These are phyloP conservation scores for Wickerhamiella spandovensis DNA, from an alignment of 805 yeast genomes.

Conservation along the genomic window DNA sequence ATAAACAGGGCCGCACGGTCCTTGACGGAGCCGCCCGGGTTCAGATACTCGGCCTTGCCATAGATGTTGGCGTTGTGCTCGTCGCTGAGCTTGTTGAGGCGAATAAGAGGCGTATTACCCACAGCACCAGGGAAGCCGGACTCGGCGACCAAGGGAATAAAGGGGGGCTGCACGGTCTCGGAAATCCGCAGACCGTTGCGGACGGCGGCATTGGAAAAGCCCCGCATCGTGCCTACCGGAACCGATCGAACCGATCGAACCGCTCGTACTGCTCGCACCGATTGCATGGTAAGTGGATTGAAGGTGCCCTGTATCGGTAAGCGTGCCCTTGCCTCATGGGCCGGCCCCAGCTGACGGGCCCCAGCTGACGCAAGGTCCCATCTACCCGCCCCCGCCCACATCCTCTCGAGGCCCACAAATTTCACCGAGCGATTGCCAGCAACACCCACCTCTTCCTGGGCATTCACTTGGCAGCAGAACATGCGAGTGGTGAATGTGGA, in stretches of 20 bases:
- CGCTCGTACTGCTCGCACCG: not conserved
- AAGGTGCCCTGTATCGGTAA: too few species aligned
- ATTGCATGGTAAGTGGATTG: not conserved
- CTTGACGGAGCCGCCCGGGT: slow-evolving; percentile 88
- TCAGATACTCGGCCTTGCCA: slow-evolving; percentile 86
- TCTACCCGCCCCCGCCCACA: too few species aligned
- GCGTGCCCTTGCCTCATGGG: too few species aligned
- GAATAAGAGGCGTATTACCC: slow-evolving; percentile 84
- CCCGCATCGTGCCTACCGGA: too few species aligned
- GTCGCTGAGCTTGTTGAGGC: slow-evolving; percentile 41
- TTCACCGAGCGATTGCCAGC: too few species aligned
- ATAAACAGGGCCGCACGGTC: slow-evolving; percentile 79
- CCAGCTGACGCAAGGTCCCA: too few species aligned
- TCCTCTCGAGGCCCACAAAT: too few species aligned
- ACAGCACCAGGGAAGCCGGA: slow-evolving; percentile 69
- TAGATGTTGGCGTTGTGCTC: slow-evolving; percentile 59
- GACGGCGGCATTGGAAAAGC: not conserved
- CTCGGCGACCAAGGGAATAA: slow-evolving; percentile 52
- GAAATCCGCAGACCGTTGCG: not conserved
- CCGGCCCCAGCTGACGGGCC: too few species aligned
- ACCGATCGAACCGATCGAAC: not conserved
- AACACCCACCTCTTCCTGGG: too few species aligned
- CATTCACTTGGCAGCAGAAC: too few species aligned
- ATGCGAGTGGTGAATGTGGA: not conserved
- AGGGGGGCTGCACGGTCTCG: slow-evolving; percentile 25